Base-by-base conservation (phyloP, 352 stramenopile species). In the Thalassiosira ordinaria region DNA sequence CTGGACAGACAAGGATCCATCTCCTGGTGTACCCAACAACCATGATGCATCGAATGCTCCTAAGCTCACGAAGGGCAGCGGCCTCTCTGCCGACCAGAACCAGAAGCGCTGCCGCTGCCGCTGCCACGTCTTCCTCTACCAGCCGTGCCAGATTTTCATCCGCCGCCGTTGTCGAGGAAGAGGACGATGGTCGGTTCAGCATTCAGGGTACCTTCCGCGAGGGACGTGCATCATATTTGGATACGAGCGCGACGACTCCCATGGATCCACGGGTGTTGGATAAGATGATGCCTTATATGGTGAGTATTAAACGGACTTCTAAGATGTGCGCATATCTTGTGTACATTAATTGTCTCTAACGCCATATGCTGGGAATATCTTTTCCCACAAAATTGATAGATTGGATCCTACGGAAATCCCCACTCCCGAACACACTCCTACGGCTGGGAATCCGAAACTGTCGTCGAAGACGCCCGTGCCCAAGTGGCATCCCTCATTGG, bases 341-440 rank as follows among this genome's bases (percentile, higher is more conserved):
- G n/a, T n/a, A n/a, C n/a, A n/a, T n/a, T n/a, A n/a, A n/a, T n/a
- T n/a, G n/a, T n/a, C n/a, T n/a, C n/a, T n/a, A n/a, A n/a, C n/a
- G n/a, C n/a, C n/a, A n/a, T n/a, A n/a, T n/a, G n/a, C n/a, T n/a
- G n/a, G n/a, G n/a, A n/a, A n/a, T n/a, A n/a, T n/a, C n/a, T n/a
- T n/a, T n/a, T n/a, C n/a, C n/a, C n/a, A n/a, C n/a, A n/a, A n/a
- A n/a, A n/a, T n/a, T n/a, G n/a, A n/a, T n/a, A 89, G 85, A 90
- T 92, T 73, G 90, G 91, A 65, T 86, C 90, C 27, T 99, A 98
- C 78, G 98, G 98, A 60, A 99, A 99, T 90, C 97, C 98, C 41
- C 98, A 99, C 91, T 99, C 97, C 70, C 96, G 96, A 7, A 99
- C 97, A 16, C 97, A 99, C 92, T 86, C 94, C 55, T 99, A 98